Percentiles rank a stretch among this genome's conserved stretches.
phyloP scores from a whole-genome alignment of 495 filamentous ascomycete species.

The Hypoxylon intermedium region DNA sequence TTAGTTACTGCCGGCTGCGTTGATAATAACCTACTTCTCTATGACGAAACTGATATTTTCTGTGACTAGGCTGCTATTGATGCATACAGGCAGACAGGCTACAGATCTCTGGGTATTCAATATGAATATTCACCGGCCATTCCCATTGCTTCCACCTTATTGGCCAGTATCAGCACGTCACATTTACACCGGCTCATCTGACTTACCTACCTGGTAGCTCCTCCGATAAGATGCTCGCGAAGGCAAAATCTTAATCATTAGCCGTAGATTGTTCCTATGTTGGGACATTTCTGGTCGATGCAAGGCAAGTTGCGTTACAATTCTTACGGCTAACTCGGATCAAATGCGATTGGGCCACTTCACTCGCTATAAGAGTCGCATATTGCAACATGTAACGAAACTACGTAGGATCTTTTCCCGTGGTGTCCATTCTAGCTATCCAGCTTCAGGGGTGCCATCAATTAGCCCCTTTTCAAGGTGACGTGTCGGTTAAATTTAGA shows the following conservation, averaged over 20 bases:
- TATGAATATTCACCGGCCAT: too few relatives aligned
- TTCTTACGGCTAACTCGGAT: conserved; percentile 35
- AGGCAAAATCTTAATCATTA: conserved; percentile 1
- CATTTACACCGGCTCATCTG: conserved; percentile 26
- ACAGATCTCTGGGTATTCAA: too few relatives aligned
- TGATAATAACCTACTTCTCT: background rate
- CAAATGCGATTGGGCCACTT: conserved; percentile 34
- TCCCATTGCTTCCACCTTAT: too few relatives aligned
- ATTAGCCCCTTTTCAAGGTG: conserved; percentile 2
- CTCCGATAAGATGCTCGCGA: conserved; percentile 20
- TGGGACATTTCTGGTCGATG: conserved; percentile 28
- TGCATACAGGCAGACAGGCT: background rate
- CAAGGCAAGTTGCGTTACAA: conserved; percentile 20
- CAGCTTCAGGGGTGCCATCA: background rate
- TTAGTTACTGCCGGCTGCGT: background rate
- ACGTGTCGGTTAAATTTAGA: conserved; percentile 33
- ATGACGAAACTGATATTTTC: background rate
- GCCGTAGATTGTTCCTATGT: conserved; percentile 35
- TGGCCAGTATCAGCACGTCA: conserved; percentile 22
- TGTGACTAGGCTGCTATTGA: background rate
- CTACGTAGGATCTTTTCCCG: conserved; percentile 1
- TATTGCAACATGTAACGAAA: conserved; percentile 9
- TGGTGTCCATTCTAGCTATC: conserved; percentile 1
- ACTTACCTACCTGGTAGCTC: conserved; percentile 10
- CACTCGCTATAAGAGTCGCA: conserved; percentile 25